phyloP scores from a whole-genome alignment of 371 early-diverging fungal species.

The Rhizopus sp. region DNA sequence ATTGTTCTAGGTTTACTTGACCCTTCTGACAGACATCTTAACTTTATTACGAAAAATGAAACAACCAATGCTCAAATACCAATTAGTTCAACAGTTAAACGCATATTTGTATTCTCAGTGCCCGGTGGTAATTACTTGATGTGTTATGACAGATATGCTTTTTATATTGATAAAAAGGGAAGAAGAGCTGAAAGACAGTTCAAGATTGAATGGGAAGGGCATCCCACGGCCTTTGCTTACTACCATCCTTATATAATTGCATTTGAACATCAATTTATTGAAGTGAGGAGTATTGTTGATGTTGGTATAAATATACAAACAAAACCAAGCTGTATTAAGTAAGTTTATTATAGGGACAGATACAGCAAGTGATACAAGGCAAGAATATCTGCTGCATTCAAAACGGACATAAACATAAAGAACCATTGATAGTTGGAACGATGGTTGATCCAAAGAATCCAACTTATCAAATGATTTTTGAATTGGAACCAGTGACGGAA shows the following conservation, averaged over 20 bases:
- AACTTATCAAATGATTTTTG: slow-evolving; percentile 36
- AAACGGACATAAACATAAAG: slow-evolving; percentile 48
- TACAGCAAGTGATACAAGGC: slow-evolving; percentile 70
- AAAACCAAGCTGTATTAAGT: neutral
- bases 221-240: slow-evolving; percentile 35
- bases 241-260: slow-evolving; percentile 40
- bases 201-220: slow-evolving; percentile 42
- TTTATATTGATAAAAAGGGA: slow-evolving; percentile 47
- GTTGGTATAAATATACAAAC: slow-evolving; percentile 10
- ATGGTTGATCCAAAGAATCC: slow-evolving; percentile 36
- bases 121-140: slow-evolving; percentile 35
- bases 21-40: slow-evolving; percentile 32
- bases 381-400: slow-evolving; percentile 58
- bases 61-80: slow-evolving; percentile 24
- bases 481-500: slow-evolving; percentile 23
- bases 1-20: slow-evolving; percentile 30
- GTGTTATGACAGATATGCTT: slow-evolving; percentile 46
- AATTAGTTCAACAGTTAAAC: slow-evolving; percentile 26
- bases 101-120: slow-evolving; percentile 33
- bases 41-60: slow-evolving; percentile 36
- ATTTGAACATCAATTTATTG: slow-evolving; percentile 38
- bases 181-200: slow-evolving; percentile 29
- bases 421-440: slow-evolving; percentile 35
- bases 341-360: slow-evolving; percentile 44
- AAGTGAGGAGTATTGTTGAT: slow-evolving; percentile 27